Conservation (phyloP, 257 asterid species). For the Solanum paucissectum region DNA sequence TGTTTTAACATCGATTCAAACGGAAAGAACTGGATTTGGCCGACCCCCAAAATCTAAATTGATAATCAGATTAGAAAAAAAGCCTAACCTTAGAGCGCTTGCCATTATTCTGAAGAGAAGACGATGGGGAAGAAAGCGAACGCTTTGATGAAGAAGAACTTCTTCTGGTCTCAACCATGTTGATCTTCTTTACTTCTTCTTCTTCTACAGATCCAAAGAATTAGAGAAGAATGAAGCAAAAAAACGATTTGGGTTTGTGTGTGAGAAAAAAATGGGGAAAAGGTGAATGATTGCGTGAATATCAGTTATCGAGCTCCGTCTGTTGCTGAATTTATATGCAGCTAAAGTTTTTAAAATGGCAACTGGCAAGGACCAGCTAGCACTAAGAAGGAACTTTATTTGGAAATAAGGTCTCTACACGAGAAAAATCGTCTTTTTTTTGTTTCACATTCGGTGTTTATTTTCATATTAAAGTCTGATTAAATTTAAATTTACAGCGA, state of each 20-base stretch:
- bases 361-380: not conserved
- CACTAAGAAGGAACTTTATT: not conserved
- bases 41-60: not conserved
- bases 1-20: not conserved
- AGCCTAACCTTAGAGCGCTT: conserved; percentile 75
- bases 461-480: accelerated
- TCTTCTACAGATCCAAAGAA: not conserved
- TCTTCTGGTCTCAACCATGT: conserved; percentile 49
- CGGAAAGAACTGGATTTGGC: not conserved
- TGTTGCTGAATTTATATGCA: not conserved
- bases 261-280: not conserved
- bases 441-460: too few relatives aligned
- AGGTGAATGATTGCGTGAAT: not conserved
- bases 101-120: conserved; percentile 38
- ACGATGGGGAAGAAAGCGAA: conserved; percentile 36
- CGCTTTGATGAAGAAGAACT: conserved; percentile 80
- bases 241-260: not conserved
- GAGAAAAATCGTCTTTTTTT: not conserved
- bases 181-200: not conserved
- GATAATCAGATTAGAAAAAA: not conserved
- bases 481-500: too few relatives aligned
- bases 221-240: not conserved
- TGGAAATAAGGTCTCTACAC: not conserved
- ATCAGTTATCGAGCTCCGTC: not conserved
- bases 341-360: not conserved